Base-by-base conservation (phyloP, 257 asterid species). In the Jaltomata sinuosa region DNA sequence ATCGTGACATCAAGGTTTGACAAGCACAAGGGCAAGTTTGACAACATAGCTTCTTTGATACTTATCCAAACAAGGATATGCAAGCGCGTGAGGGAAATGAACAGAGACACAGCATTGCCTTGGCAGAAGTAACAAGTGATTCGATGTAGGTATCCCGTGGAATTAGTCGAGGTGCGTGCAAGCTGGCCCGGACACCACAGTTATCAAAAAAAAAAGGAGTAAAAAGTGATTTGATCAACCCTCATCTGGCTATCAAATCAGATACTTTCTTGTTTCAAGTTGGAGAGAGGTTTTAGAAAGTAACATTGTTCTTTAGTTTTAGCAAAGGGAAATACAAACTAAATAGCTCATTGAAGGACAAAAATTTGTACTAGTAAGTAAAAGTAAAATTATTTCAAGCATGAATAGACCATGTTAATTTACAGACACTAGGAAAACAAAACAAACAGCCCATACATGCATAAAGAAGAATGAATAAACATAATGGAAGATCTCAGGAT, bases 401-500 rank as follows among this genome's bases (percentile, higher is more conserved):
- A 77, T 77, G 42, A 47, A 27, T 8, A 47, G 8, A 77, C 9
- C 61, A 5, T 77, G 25, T 77, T 49, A 77, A 49, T 31, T 47
- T 47, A 47, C 61, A 27, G 27, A 77, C 81, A 25, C 45, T 3
- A 16, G 62, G 16, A 0, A 40, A 77, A 16, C 45, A 77, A 77
- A 76, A 49, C 45, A 77, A 77, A 49, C 45, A 77, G 62, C 18
- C 18, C 10, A 29, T 29, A 49, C 62, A 16, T 5, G 42, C 62
- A 77, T 49, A 27, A 18, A 49, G 25, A 71, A 49, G 45, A 76
- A 49, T 27, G 27, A 76, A 76, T 49, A 29, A 77, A 77, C 62
- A 77, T 47, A 77, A 49, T 49, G 45, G 62, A 19, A 77, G 45
- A 77, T 29, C 62, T 77, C 27, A 62, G 88, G 49, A 84, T 84